These are phyloP conservation scores for Kodamaea kakaduensis DNA, from an alignment of 805 yeast genomes.

Conservation along the genomic window DNA sequence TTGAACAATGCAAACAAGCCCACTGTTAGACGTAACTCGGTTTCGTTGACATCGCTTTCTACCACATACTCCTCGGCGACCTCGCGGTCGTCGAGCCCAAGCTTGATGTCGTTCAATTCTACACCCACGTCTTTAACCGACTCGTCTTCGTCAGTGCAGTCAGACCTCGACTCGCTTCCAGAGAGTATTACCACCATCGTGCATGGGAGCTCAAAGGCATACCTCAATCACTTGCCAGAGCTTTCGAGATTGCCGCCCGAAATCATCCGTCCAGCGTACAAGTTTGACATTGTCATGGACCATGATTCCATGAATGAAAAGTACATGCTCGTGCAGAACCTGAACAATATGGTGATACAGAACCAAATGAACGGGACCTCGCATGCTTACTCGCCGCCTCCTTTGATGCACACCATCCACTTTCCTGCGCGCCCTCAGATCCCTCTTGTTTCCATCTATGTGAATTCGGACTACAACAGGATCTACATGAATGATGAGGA, in stretches of 20 bases:
- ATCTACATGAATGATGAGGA: conserved; percentile 32
- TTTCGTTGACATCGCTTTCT: conserved; percentile 35
- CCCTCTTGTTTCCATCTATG: conserved; percentile 29
- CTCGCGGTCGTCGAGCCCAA: conserved; percentile 37
- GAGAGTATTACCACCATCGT: conserved; percentile 5
- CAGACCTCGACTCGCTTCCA: conserved; percentile 24
- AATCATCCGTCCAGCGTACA: conserved; percentile 42
- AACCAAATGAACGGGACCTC: too few relatives aligned
- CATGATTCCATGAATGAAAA: conserved; percentile 38
- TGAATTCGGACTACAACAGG: conserved; percentile 27
- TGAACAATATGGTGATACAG: conserved; percentile 5
- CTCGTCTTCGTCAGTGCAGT: conserved; percentile 25
- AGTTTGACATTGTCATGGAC: conserved; percentile 43
- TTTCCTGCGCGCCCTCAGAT: conserved; percentile 24
- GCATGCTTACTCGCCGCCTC: too few relatives aligned
- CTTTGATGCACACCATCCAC: conserved; percentile 1
- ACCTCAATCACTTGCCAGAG: conserved; percentile 29
- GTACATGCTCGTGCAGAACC: conserved; percentile 17
- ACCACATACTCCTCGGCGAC: conserved; percentile 27
- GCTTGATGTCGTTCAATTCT: conserved; percentile 34
- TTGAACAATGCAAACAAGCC: conserved; percentile 6
- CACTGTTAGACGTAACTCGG: conserved; percentile 23
- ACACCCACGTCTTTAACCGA: conserved; percentile 36
- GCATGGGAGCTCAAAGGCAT: conserved; percentile 2
- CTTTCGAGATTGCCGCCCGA: conserved; percentile 42